Base-by-base conservation (phyloP, 139 green algal genomes). In the Edaphochlamys debaryana region DNA sequence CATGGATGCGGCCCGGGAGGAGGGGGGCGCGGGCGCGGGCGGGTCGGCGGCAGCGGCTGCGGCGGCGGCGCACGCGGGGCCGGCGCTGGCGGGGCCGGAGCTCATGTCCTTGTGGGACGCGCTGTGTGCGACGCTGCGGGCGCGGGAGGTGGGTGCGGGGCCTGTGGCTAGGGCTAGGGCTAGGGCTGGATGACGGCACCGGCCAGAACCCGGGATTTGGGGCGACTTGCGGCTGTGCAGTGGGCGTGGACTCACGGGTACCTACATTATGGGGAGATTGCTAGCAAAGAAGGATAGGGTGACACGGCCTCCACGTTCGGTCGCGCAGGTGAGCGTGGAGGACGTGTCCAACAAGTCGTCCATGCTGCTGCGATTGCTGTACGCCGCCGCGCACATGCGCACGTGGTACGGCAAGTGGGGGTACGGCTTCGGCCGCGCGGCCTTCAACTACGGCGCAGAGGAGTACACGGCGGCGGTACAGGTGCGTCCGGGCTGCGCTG, bases 341-440 rank as follows among this genome's bases (percentile, higher is more conserved):
- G 97, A 99, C 75, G 97, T 99, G 32, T 96, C 90, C 45, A 97
- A 96, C 88, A 98, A 98, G 91, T 79, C 89, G 2, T 85, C 89
- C 48, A 98, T 99, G 92, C 95, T 98, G 89, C 87, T 98, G 87
- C 91, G 97, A 30, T 87, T 99, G 69, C 86, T 99, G 87, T 92
- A 98, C 87, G 75, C 89, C 25, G 87, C 91, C 25, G 94, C 94
- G 0, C 87, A 94, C 75, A 86, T 89, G 32, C 58, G 40, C 29
- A 98, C 97, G 17, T 99, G 96, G 91, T 99, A 99, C 85, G 96
- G 94, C 67, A 92, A 92, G 69, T 98, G 94, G 91, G 96, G 95
- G 23, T 99, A 99, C 85, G 69, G 79, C 42, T 99, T 98, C 85
- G 97, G 97, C 9, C 92, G 96, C 29, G 95, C 92, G 6, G 87